Conservation (phyloP, 2,329 filamentous ascomycete species). For the Trichoderma arundinaceum region DNA sequence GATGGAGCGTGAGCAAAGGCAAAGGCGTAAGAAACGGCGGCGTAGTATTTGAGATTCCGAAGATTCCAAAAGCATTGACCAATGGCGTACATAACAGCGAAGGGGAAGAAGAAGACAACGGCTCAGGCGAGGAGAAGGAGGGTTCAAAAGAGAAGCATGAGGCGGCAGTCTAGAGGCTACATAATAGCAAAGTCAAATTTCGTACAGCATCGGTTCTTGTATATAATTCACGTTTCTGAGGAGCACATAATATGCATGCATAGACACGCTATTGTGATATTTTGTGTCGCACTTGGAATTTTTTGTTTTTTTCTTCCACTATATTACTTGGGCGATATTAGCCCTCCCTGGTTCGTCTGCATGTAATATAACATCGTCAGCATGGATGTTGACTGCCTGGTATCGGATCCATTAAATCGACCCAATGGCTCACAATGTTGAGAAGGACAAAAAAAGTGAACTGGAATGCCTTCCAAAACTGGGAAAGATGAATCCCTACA, state of each 20-base stretch:
- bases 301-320: neutral
- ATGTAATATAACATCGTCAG: neutral
- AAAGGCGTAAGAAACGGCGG: slow-evolving; percentile 76
- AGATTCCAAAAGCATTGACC: slow-evolving; percentile 43
- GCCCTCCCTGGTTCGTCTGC: neutral
- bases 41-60: slow-evolving; percentile 83
- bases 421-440: neutral
- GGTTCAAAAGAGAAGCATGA: slow-evolving; percentile 32
- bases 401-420: neutral
- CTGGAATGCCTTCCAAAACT: neutral
- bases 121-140: neutral
- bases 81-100: slow-evolving; percentile 44
- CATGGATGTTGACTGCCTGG: neutral
- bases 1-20: slow-evolving; percentile 69
- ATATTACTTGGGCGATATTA: neutral
- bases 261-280: neutral
- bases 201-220: slow-evolving; percentile 26
- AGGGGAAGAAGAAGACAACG: slow-evolving; percentile 32
- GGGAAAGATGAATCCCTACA: slow-evolving; percentile 1
- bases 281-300: neutral
- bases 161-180: slow-evolving; percentile 19
- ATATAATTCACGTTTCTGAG: slow-evolving; percentile 20
- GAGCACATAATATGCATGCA: slow-evolving; percentile 22
- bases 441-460: neutral
- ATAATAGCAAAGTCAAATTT: slow-evolving; percentile 36